Evolutionary conservation across 2,329 filamentous ascomycete species (phyloP), one percentile per base, ranked within the genome.

Genomic region (Trichoderma polysporum): DNA sequence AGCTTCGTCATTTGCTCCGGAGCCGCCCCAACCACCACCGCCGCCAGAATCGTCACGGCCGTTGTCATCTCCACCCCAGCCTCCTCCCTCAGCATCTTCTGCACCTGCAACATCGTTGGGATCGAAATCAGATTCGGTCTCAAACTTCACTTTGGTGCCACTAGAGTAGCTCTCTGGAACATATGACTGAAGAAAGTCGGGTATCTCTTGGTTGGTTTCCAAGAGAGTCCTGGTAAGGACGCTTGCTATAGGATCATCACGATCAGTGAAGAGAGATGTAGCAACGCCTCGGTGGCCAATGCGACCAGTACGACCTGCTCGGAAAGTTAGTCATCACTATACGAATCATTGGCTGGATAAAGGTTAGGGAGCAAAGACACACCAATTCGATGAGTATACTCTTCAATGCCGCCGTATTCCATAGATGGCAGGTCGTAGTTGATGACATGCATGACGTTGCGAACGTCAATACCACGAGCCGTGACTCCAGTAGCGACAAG

Each of bases 331-430:
- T 1, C 1, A 6, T 3, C 25, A 31, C 25, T 6, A 31, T 53
- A 4, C 6, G 19, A 17, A 53, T 9, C 19, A 22, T 22, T 17
- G 3, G 15, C 9, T 29, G 15, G 17, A n/a, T 9, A 47, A 10
- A 29, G 7, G 10, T 12, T n/a, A 45, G 27, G 22, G 10, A 45
- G 17, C 12, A 10, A 35, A 13, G 27, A 74, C 84, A 79, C 87
- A 92, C 91, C 95, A 75, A 98, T 98, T 13, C 95, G 92, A 75
- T 99, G 95, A 29, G 91, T 89, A 73, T 98, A 99, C 76, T 98
- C 95, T 57, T 92, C 89, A 66, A 97, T 97, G 2, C 94, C 94
- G n/a, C 93, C 93, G 72, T 94, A 85, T 0, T 88, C 82, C 50
- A 83, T 79, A 5, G 84, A 88, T 0, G 94, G 94, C 1, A 98